Conservation (phyloP, 768 basidiomycete species). For the Podaxis sp. region DNA sequence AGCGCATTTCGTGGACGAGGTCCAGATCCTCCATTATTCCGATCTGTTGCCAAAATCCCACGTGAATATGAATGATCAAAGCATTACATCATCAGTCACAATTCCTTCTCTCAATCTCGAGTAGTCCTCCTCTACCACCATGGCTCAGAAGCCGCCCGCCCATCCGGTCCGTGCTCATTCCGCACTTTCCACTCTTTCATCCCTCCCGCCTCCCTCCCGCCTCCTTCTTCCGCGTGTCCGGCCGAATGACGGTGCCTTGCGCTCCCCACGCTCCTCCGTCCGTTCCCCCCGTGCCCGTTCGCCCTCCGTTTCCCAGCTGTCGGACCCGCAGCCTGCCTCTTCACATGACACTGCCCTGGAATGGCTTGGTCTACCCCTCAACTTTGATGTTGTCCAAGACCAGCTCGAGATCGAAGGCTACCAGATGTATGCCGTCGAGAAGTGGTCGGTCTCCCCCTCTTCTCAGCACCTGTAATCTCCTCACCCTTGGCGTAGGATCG, state of each 20-base stretch:
- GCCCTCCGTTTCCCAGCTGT: constrained; percentile 21
- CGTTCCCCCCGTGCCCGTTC: constrained; percentile 20
- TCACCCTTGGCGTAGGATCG: constrained; percentile 48
- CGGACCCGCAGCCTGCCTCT: constrained; percentile 20
- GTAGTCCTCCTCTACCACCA: not conserved
- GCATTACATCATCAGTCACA: constrained; percentile 7
- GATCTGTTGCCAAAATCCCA: constrained; percentile 15
- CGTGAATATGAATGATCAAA: constrained; percentile 1
- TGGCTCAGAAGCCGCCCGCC: not conserved
- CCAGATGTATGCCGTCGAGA: constrained; percentile 86
- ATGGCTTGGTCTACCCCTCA: constrained; percentile 44
- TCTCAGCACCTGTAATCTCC: not conserved
- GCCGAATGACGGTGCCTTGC: constrained; percentile 6
- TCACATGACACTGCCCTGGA: constrained; percentile 17
- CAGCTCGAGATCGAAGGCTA: constrained; percentile 55
- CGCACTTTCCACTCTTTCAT: constrained; percentile 2
- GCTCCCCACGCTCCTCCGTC: constrained; percentile 11
- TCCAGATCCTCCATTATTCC: not conserved
- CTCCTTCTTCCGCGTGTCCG: constrained; percentile 25
- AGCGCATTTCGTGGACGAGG: not conserved
- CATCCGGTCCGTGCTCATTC: constrained; percentile 8
- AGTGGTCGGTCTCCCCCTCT: constrained; percentile 50
- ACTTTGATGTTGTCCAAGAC: constrained; percentile 49
- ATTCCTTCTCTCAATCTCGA: not conserved
- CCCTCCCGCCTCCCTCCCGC: constrained; percentile 17